Base-by-base conservation (phyloP, 129 eudicot genomes). In the Escallonia rubra region DNA sequence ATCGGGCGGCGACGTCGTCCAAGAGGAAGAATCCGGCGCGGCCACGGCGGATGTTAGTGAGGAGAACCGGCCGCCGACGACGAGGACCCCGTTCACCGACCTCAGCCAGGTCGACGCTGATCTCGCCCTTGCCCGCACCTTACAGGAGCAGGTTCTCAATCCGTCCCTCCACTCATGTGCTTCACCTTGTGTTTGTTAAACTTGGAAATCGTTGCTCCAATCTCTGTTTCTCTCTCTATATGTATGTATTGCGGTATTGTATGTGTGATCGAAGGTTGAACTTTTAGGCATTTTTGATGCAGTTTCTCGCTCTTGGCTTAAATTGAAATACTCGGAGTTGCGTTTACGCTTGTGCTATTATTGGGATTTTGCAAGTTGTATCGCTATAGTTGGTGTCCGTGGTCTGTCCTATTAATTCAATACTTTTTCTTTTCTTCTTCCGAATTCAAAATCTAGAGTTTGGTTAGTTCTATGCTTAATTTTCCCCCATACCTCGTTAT, bases 71-170 rank as follows among this genome's bases (percentile, higher is more conserved):
- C 12, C 55, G 12, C 12, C 55, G 11, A 50, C 55, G 55, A 3
- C 68, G 42, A 77, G 97, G 76, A 84, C 89, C 34, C 91, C 91
- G 3, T 90, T 90, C 67, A 84, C 97, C 50, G 80, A 80, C 69
- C 95, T 90, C 72, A 84, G 85, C 66, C 97, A 90, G 76, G 87
- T 79, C 67, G 97, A 90, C 68, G 97, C 97, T 60, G 97, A 90
- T 85, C 97, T 86, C 53, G 97, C 97, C 50, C 89, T 90, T n/a
- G 97, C 97, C 63, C 88, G 97, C 12, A 87, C 95, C 16, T 75
- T 90, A 45, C 97, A 90, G 68, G 95, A 90, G 13, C 96, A 89
- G 96, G 96, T 89, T 23, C 42, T 39, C 8, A 50, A 50, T 50
- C 11, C 3, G 12, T 50, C 10, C 10, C 10, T 50, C 45, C 43